phyloP scores from a whole-genome alignment of 768 basidiomycete genomes.

The Crucibulum laeve region DNA sequence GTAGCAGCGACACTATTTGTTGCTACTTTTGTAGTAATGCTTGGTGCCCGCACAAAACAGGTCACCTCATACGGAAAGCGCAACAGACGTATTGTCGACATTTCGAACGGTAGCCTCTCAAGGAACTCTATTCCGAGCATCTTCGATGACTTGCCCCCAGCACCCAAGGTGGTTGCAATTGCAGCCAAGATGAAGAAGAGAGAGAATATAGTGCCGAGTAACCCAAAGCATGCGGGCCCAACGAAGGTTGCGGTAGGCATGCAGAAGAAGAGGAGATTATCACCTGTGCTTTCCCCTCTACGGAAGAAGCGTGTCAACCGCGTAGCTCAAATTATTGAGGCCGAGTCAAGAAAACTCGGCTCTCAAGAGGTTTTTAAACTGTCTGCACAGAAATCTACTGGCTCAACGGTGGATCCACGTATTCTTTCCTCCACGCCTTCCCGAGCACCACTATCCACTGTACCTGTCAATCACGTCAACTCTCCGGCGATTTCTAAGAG shows the following conservation, averaged over 20 bases:
- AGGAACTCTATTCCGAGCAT: constrained; percentile 27
- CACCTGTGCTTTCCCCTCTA: constrained; percentile 28
- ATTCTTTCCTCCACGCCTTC: constrained; percentile 17
- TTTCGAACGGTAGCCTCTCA: constrained; percentile 24
- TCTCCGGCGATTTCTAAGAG: constrained; percentile 30
- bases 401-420: constrained; percentile 6
- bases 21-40: constrained; percentile 34
- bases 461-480: constrained; percentile 24
- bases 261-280: constrained; percentile 34
- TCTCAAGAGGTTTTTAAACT: constrained; percentile 5
- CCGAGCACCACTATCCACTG: constrained; percentile 26
- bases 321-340: constrained; percentile 26
- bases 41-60: constrained; percentile 59
- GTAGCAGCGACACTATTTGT: constrained; percentile 9
- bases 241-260: constrained; percentile 36
- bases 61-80: constrained; percentile 65
- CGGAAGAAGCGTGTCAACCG: constrained; percentile 26
- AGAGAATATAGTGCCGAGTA: constrained; percentile 31
- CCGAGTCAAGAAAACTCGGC: constrained; percentile 3
- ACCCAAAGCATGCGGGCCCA: constrained; percentile 27
- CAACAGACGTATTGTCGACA: constrained; percentile 53
- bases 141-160: constrained; percentile 42
- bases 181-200: constrained; percentile 44
- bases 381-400: constrained; percentile 4
- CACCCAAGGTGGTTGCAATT: constrained; percentile 29